Base-by-base conservation (phyloP, 495 filamentous ascomycete genomes). In the Aspergillus carlsbadensis region DNA sequence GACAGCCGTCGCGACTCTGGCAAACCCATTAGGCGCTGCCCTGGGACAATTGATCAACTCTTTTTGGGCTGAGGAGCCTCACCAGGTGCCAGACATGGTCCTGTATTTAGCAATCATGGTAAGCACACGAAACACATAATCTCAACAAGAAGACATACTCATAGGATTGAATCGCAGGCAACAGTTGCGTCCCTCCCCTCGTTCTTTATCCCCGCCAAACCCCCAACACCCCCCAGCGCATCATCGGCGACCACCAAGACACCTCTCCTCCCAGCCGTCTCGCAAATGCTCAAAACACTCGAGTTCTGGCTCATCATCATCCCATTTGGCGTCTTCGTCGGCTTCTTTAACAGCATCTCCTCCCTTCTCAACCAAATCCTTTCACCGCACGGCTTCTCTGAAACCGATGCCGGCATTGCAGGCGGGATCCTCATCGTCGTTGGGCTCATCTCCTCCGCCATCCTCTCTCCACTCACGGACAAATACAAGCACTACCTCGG, bases 321-420 rank as follows among this genome's bases (percentile, higher is more conserved):
- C 57, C 84, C 90, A 48, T 98, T 93, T 73, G 71, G 82, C 44
- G 68, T 92, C 66, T 96, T 93, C 73, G 89, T 97, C 57, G 90
- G 86, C 40, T 87, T 92, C 77, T 98, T 98, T 82, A 97, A 96
- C 78, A 86, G 86, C 68, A 72, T 91, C 63, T 95, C 92, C 44
- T 88, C 90, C 13, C 84, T 98, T 5, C 77, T 98, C 1, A 95
- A 92, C 77, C 92, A 96, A 66, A 88, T 98, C 69, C 82, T 98
- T 53, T 71, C 81, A 7, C 94, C 94, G 0, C 89, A 96, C 74
- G 83, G 79, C 58, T 96, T 86, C 80, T 80, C 73, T 50, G 88
- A 92, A 67, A 85, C 85, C 40, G 80, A 96, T 37, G 89, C 93
- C 36, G 94, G 94, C 47, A 90, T 97, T 68, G 88, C 88, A 11